phyloP scores from a whole-genome alignment of 306 rosid genomes.

The Dryas alaskensis region DNA sequence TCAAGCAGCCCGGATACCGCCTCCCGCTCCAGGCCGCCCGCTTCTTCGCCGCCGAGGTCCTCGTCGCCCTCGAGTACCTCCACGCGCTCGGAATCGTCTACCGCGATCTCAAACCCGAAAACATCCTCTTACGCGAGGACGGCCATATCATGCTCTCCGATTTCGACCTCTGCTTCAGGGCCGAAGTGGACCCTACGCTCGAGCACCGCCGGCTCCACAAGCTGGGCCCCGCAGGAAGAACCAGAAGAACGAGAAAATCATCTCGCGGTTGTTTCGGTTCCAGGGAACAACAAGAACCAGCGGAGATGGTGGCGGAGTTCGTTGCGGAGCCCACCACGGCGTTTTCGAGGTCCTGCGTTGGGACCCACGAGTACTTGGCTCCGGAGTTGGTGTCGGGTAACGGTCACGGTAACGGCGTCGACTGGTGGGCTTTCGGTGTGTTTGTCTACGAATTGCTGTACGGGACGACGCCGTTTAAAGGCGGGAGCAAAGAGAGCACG shows the following conservation, averaged over 20 bases:
- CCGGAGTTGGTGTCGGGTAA: conserved; percentile 70
- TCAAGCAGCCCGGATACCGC: conserved; percentile 41
- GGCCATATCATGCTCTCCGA: conserved; percentile 95
- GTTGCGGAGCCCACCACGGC: conserved; percentile 80
- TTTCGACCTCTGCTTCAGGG: conserved; percentile 72
- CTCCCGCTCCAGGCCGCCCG: conserved; percentile 37
- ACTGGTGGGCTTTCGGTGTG: conserved; percentile 97
- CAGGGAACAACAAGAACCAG: not conserved
- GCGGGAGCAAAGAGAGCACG: conserved; percentile 64
- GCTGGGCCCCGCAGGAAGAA: not conserved
- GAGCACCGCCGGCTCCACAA: not conserved
- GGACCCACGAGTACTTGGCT: conserved; percentile 87
- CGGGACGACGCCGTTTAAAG: conserved; percentile 89
- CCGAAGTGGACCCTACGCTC: conserved; percentile 57
- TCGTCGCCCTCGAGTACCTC: conserved; percentile 75
- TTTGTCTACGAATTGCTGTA: conserved; percentile 58
- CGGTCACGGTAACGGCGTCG: conserved; percentile 89
- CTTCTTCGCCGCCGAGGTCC: conserved; percentile 78
- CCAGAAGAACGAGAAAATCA: not conserved
- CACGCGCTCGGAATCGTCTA: conserved; percentile 79
- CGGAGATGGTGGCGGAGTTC: conserved; percentile 41
- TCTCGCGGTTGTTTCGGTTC: conserved; percentile 32
- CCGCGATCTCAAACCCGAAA: conserved; percentile 85
- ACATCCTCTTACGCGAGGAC: conserved; percentile 73
- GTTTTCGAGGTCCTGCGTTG: conserved; percentile 76